Evolutionary conservation across 225 moss, liverwort and hornwort species (phyloP), one percentile per base, ranked within the genome.

Genomic region (Asterella californica): DNA sequence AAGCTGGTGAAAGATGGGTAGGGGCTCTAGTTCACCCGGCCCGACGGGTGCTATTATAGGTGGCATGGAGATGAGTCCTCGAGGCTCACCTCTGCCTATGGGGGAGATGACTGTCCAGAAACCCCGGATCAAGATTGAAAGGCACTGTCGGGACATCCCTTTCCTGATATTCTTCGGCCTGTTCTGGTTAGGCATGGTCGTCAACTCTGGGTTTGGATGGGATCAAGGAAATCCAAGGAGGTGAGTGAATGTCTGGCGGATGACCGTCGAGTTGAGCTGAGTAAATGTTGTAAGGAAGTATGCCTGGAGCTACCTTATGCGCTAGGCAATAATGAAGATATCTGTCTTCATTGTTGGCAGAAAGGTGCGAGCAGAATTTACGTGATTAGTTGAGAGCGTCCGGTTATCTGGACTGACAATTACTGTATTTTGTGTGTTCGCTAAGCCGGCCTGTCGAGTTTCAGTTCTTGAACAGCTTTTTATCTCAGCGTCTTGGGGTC

Each of bases 31-130:
- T 14, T 57, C 79, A 45, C 50, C 78, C 7, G 93, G 94, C 59
- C 95, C 95, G 54, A 88, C 49, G 60, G 95, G 93, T 6, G 93
- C 95, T 14, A 93, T 95, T 21, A 53, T 95, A 21, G 93, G 91
- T 61, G 72, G 80, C 29, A 78, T 87, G 57, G 91, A 86, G 90
- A 87, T 75, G 95, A 84, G 29, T 85, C 82, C 79, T 83, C 85
- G 52, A 57, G 27, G 25, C 78, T 72, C 72, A 76, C 82, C 65
- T 34, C 81, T 14, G 80, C 88, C 63, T 1, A 53, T 54, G 52
- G 65, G 53, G 46, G 34, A 74, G 33, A 76, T 52, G 32, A 34
- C 74, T 4, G 22, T 66, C 49, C 34, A 67, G 64, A 91, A 94
- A 73, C 90, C 91, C 9, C 88, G 94, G 36, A 93, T 96, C 77